phyloP scores from a whole-genome alignment of 2,329 filamentous ascomycete species.

The Colletotrichum coccodes region DNA sequence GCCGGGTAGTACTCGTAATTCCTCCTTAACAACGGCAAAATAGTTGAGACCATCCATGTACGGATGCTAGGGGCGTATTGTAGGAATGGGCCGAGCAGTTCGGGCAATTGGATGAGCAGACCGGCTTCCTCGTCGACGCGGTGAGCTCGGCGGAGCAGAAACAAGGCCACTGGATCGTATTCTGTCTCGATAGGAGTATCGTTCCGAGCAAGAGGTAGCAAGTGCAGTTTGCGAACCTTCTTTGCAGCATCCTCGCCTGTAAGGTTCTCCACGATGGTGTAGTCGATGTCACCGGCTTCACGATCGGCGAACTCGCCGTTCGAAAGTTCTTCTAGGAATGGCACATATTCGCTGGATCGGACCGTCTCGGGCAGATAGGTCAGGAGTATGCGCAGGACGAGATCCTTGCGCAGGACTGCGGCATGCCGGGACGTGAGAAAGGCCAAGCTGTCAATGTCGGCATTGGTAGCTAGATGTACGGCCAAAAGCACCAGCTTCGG shows the following conservation, averaged over 20 bases:
- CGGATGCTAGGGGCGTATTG: constrained; percentile 68
- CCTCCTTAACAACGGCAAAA: constrained; percentile 75
- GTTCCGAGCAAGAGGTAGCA: constrained; percentile 66
- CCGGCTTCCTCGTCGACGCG: constrained; percentile 78
- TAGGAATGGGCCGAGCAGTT: constrained; percentile 76
- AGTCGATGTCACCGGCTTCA: constrained; percentile 61
- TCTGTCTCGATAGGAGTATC: constrained; percentile 58
- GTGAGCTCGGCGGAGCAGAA: constrained; percentile 75
- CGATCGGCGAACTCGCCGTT: constrained; percentile 54
- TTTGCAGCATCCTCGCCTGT: constrained; percentile 72
- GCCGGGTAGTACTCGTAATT: constrained; percentile 76
- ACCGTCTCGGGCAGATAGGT: constrained; percentile 81
- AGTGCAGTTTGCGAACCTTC: constrained; percentile 69
- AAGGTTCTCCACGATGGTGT: constrained; percentile 64
- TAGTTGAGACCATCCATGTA: constrained; percentile 74
- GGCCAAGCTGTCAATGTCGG: constrained; percentile 71
- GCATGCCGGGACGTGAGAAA: constrained; percentile 66
- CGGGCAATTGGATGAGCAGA: constrained; percentile 73
- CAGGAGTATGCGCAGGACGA: constrained; percentile 78
- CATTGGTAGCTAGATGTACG: constrained; percentile 73
- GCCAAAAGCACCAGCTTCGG: constrained; percentile 79
- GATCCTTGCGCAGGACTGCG: constrained; percentile 68
- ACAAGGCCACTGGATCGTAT: constrained; percentile 67
- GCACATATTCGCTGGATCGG: constrained; percentile 70
- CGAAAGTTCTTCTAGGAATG: constrained; percentile 68